These are phyloP conservation scores for Fusarium lyarnte DNA, from an alignment of 2,329 filamentous ascomycete genomes.

Conservation along the genomic window DNA sequence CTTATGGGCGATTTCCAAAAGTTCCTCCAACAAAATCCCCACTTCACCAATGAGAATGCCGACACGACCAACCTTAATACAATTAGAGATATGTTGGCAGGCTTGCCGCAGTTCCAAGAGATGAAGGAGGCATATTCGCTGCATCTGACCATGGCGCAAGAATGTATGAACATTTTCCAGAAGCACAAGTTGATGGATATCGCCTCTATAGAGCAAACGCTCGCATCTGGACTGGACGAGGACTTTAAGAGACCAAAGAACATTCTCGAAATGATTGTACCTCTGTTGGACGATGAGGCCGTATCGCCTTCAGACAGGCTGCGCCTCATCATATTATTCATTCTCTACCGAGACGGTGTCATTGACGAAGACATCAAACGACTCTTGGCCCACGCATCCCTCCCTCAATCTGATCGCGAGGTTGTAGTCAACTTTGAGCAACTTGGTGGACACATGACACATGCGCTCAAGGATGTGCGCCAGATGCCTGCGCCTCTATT, in stretches of 20 bases:
- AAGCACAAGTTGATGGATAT: slow-evolving; percentile 85
- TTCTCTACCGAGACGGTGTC: slow-evolving; percentile 86
- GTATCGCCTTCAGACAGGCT: slow-evolving; percentile 79
- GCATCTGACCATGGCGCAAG: slow-evolving; percentile 95
- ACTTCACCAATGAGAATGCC: slow-evolving; percentile 81
- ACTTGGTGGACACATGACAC: slow-evolving; percentile 78
- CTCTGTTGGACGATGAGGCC: slow-evolving; percentile 85
- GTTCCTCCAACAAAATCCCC: slow-evolving; percentile 89
- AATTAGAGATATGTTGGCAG: slow-evolving; percentile 97
- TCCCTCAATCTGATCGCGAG: slow-evolving; percentile 78
- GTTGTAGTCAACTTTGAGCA: slow-evolving; percentile 81
- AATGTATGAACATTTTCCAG: slow-evolving; percentile 95
- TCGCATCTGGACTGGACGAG: slow-evolving; percentile 93
- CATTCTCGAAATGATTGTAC: slow-evolving; percentile 83
- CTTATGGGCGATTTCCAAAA: slow-evolving; percentile 91
- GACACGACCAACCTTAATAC: slow-evolving; percentile 83
- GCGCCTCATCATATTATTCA: slow-evolving; percentile 84
- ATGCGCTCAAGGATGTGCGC: slow-evolving; percentile 78
- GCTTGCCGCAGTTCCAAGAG: slow-evolving; percentile 91
- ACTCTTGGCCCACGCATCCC: slow-evolving; percentile 81
- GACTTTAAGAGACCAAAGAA: slow-evolving; percentile 92
- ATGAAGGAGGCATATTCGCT: slow-evolving; percentile 95
- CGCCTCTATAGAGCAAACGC: slow-evolving; percentile 86
- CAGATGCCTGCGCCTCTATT: slow-evolving; percentile 75
- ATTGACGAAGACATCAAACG: slow-evolving; percentile 85